phyloP scores from a whole-genome alignment of 2,329 filamentous ascomycete genomes.

The Monilinia laxa region DNA sequence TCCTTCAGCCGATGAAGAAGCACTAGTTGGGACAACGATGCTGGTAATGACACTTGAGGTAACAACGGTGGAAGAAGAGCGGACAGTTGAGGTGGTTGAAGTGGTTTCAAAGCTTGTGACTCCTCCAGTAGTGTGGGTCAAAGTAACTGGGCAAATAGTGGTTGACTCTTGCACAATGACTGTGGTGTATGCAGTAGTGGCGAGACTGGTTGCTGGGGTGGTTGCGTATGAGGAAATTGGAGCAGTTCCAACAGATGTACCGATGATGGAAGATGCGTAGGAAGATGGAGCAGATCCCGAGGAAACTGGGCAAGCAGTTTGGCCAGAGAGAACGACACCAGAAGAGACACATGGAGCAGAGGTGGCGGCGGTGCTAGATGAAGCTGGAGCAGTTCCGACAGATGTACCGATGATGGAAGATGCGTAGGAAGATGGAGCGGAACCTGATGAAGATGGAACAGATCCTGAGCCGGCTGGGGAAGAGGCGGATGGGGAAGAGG shows the following conservation, averaged over 20 bases:
- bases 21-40: background rate
- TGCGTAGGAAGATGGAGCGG: background rate
- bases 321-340: background rate
- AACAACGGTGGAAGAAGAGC: constrained; percentile 38
- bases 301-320: background rate
- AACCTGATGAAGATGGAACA: background rate
- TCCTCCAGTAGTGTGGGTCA: constrained; percentile 4
- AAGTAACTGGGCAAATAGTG: constrained; percentile 39
- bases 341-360: background rate
- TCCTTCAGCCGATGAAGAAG: background rate
- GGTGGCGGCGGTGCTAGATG: background rate
- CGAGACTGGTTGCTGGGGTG: background rate
- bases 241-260: background rate
- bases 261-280: background rate
- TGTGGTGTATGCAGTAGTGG: constrained; percentile 31
- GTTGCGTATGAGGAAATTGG: background rate
- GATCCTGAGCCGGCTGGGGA: background rate
- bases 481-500: background rate
- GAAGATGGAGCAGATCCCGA: background rate
- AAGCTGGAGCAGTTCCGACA: background rate
- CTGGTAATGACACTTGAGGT: constrained; percentile 27
- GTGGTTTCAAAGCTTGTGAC: constrained; percentile 5
- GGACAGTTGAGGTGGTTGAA: constrained; percentile 39
- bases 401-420: constrained; percentile 7
- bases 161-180: constrained; percentile 32